phyloP scores from a whole-genome alignment of 2,329 filamentous ascomycete species.

The Aciculosporium take region DNA sequence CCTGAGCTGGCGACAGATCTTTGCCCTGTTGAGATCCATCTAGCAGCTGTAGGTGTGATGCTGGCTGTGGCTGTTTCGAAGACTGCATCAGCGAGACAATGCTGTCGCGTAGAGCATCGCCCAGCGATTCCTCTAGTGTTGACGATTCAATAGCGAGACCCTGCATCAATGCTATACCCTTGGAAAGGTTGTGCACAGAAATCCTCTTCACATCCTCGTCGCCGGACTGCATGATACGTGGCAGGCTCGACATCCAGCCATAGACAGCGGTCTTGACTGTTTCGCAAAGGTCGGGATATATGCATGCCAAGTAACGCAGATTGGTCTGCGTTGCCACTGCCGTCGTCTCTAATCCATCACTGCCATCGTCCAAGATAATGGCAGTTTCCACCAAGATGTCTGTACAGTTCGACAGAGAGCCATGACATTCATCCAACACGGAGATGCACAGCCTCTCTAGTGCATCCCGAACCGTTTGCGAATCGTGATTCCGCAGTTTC shows the following conservation, averaged over 20 bases:
- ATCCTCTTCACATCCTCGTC: constrained; percentile 66
- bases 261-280: constrained; percentile 58
- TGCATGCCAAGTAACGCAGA: constrained; percentile 46
- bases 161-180: constrained; percentile 52
- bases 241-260: constrained; percentile 68
- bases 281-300: constrained; percentile 48
- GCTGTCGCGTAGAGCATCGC: constrained; percentile 59
- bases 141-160: constrained; percentile 49
- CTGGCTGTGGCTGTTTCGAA: constrained; percentile 11
- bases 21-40: constrained; percentile 11
- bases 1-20: constrained; percentile 7
- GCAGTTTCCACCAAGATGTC: constrained; percentile 68
- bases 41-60: constrained; percentile 15
- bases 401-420: constrained; percentile 54
- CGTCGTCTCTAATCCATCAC: constrained; percentile 21
- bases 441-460: constrained; percentile 58
- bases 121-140: constrained; percentile 52
- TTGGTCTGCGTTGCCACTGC: constrained; percentile 27
- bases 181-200: constrained; percentile 62
- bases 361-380: constrained; percentile 48
- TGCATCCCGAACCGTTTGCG: constrained; percentile 51
- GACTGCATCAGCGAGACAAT: constrained; percentile 31
- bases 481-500: constrained; percentile 57
- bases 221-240: constrained; percentile 67
- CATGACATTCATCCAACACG: constrained; percentile 65